Conservation (phyloP, 768 basidiomycete genomes). For the Mycena alexandri region DNA sequence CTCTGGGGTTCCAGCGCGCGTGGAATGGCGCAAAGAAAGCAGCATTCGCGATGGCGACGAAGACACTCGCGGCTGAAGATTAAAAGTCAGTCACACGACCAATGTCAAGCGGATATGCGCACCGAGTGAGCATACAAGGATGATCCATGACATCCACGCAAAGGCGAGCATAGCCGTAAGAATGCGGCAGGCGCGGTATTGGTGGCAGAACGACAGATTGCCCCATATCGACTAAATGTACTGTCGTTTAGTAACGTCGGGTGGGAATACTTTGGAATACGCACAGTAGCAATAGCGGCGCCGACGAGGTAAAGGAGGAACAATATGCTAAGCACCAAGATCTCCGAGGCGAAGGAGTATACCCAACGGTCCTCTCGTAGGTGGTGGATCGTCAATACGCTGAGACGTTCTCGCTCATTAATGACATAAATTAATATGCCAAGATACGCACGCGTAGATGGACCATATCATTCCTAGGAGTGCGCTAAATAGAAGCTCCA, state of each 20-base stretch:
- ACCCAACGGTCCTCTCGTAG: slow-evolving; percentile 58
- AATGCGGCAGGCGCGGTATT: slow-evolving; percentile 65
- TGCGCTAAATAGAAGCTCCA: slow-evolving; percentile 69
- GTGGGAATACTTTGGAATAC: slow-evolving; percentile 35
- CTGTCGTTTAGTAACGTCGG: slow-evolving; percentile 42
- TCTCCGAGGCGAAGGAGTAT: slow-evolving; percentile 61
- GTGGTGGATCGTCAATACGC: slow-evolving; percentile 37
- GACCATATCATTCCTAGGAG: slow-evolving; percentile 66
- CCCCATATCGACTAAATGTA: slow-evolving; percentile 63
- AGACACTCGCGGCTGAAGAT: slow-evolving; percentile 27
- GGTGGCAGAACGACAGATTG: slow-evolving; percentile 69
- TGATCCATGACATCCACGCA: slow-evolving; percentile 74
- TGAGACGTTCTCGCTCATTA: neutral
- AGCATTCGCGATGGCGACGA: slow-evolving; percentile 30
- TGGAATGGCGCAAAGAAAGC: slow-evolving; percentile 39
- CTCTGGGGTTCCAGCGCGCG: slow-evolving; percentile 38
- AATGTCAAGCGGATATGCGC: neutral
- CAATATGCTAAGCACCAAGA: slow-evolving; percentile 62
- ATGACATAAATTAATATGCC: neutral
- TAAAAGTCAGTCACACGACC: neutral
- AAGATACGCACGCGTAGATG: slow-evolving; percentile 61
- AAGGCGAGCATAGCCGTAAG: slow-evolving; percentile 76
- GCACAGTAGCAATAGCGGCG: slow-evolving; percentile 70
- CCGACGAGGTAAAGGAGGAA: slow-evolving; percentile 78
- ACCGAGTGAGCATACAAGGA: slow-evolving; percentile 38